Conservation (phyloP, 2,329 filamentous ascomycete genomes). For the Apiospora rasikravindrae region DNA sequence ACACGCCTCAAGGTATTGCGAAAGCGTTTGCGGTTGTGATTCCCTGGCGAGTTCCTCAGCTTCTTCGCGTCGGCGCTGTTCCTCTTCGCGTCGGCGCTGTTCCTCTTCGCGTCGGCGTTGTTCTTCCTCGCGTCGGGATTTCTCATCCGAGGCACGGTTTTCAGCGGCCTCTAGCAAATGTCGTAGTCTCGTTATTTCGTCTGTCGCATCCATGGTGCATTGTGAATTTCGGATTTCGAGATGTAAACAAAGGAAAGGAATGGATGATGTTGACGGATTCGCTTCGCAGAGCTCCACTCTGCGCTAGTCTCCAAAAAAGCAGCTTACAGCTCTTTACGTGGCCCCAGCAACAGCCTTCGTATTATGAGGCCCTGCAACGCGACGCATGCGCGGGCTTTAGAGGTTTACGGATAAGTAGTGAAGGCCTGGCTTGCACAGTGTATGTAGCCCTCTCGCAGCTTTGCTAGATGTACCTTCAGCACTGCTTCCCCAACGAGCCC, state of each 20-base stretch:
- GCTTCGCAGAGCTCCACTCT: neutral
- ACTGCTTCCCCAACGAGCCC: neutral
- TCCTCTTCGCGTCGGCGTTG: no score
- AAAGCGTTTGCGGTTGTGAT: constrained; percentile 32
- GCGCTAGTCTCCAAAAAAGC: neutral
- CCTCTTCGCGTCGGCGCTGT: no score
- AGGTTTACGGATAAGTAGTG: neutral
- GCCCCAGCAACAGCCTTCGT: neutral
- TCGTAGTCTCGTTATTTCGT: neutral
- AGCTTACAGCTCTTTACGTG: neutral
- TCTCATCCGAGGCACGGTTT: neutral
- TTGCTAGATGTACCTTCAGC: constrained; percentile 1
- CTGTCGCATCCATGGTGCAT: neutral
- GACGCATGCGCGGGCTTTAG: constrained; percentile 1
- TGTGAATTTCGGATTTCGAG: neutral
- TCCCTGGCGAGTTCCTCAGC: constrained; percentile 25
- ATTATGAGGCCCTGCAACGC: neutral
- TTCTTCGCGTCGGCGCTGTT: constrained; percentile 33
- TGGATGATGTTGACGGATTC: neutral
- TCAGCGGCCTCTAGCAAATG: neutral
- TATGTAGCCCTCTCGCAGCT: neutral
- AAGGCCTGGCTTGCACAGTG: neutral
- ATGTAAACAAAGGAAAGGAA: constrained; percentile 7
- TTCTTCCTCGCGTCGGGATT: no score
- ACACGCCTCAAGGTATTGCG: constrained; percentile 40